A percentile compares a stretch with the other conserved stretches of the same genome.
phyloP scores from a whole-genome alignment of 1,284 basidiomycete genomes.

The Trichosporon sp. region DNA sequence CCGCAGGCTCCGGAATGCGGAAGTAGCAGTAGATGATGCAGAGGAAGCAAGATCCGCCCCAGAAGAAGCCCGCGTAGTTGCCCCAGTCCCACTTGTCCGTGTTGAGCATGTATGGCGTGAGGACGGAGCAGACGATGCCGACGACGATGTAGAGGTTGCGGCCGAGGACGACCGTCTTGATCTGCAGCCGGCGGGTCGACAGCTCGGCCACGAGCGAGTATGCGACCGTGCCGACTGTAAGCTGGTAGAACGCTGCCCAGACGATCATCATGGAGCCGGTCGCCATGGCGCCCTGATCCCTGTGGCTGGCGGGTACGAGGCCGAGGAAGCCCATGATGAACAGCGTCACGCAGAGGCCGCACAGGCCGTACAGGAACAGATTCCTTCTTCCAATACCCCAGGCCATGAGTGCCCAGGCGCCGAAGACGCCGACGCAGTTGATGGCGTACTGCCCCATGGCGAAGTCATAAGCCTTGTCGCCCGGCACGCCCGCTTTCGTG shows the following conservation, averaged over 20 bases:
- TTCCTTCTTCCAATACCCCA: slow-evolving; percentile 46
- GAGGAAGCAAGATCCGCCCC: slow-evolving; percentile 35
- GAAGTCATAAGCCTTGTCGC: slow-evolving; percentile 45
- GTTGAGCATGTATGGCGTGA: slow-evolving; percentile 51
- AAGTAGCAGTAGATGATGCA: slow-evolving; percentile 32
- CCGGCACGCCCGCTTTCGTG: slow-evolving; percentile 48
- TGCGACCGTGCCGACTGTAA: slow-evolving; percentile 41
- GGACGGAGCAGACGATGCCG: slow-evolving; percentile 46
- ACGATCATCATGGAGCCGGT: slow-evolving; percentile 49
- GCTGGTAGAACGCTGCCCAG: slow-evolving; percentile 47
- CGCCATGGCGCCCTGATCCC: slow-evolving; percentile 35
- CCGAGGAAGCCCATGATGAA: slow-evolving; percentile 52
- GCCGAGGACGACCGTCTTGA: slow-evolving; percentile 54
- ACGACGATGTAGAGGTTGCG: slow-evolving; percentile 47
- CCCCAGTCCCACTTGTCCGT: slow-evolving; percentile 49
- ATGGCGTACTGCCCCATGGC: slow-evolving; percentile 45
- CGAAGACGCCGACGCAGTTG: slow-evolving; percentile 35
- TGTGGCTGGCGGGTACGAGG: slow-evolving; percentile 33
- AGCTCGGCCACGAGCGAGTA: slow-evolving; percentile 50
- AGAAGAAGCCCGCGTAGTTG: slow-evolving; percentile 26
- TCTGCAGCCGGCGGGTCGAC: slow-evolving; percentile 49
- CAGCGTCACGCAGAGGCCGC: slow-evolving; percentile 48
- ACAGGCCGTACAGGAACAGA: slow-evolving; percentile 51
- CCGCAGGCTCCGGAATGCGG: slow-evolving; percentile 41
- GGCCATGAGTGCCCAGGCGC: slow-evolving; percentile 47